Conservation (phyloP, 2,329 filamentous ascomycete genomes). For the Epichloe sibirici region DNA sequence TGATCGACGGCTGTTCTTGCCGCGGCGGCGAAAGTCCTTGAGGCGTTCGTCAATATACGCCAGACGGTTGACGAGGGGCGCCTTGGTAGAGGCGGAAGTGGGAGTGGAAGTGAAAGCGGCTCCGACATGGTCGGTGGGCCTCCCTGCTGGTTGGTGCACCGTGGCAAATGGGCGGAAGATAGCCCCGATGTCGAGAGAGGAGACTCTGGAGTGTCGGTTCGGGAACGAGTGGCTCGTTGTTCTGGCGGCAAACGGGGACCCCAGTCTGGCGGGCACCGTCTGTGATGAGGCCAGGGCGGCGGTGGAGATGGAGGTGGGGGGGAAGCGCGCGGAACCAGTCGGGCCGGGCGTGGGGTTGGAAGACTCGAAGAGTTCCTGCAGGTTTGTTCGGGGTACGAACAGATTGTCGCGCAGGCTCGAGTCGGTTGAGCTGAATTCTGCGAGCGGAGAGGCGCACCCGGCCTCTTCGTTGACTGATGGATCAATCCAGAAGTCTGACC, state of each 20-base stretch:
- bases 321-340: neutral
- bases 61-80: slow-evolving; percentile 37
- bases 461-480: slow-evolving; percentile 20
- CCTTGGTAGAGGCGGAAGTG: slow-evolving; percentile 22
- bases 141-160: slow-evolving; percentile 30
- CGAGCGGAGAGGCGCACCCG: slow-evolving; percentile 11
- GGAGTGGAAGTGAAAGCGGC: neutral
- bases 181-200: slow-evolving; percentile 30
- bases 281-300: slow-evolving; percentile 16
- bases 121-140: neutral
- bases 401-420: slow-evolving; percentile 23
- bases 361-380: slow-evolving; percentile 28
- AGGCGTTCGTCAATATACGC: slow-evolving; percentile 48
- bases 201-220: slow-evolving; percentile 38
- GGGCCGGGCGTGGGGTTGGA: slow-evolving; percentile 11
- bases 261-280: slow-evolving; percentile 34
- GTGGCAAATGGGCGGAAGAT: slow-evolving; percentile 44
- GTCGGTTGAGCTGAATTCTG: slow-evolving; percentile 23
- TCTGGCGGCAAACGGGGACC: slow-evolving; percentile 44
- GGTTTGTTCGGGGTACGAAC: slow-evolving; percentile 29
- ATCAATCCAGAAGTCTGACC: slow-evolving; percentile 41
- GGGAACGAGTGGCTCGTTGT: slow-evolving; percentile 47
- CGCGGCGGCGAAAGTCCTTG: slow-evolving; percentile 38
- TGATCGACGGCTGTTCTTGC: slow-evolving; percentile 29
- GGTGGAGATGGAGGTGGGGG: slow-evolving; percentile 3